Evolutionary conservation across 202 grass and related monocot species (phyloP), one percentile per base, ranked within the genome.

Genomic region (Digitaria exilis): DNA sequence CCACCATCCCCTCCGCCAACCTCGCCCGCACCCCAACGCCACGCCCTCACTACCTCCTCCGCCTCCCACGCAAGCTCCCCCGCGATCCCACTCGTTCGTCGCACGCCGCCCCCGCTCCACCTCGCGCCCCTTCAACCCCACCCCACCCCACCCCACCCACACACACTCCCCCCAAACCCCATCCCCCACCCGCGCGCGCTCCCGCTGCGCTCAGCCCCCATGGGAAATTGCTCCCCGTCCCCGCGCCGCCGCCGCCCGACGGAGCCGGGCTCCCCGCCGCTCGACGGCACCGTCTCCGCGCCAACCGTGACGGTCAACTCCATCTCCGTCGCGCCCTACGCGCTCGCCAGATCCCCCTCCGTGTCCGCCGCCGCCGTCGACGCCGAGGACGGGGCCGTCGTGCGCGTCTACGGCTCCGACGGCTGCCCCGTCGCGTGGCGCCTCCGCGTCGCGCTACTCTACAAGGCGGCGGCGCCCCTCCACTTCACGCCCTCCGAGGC

Each of bases 391-490:
- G 74, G 43, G 28, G 55, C 34, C 85, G 29, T 86, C 24, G 89
- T 98, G n/a, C 88, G 91, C 75, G 82, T 96, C 32, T 96, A 96
- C 74, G 93, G 96, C 58, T 88, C 89, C 11, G 96, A 96, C 68
- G 90, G 81, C n/a, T 99, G 93, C 79, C 91, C 91, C 28, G 64
- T 90, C 43, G 82, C 91, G 48, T 94, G 91, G 87, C 85, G 89
- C 13, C 82, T 99, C 87, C 93, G 93, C 78, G 75, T 96, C 2
- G 50, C 96, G 52, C 91, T 99, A 17, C 93, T 96, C 54, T 99
- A 99, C 91, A 99, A 96, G 73, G 91, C 87, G 17, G 88, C 91
- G 31, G 84, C 84, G 68, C 92, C 92, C 4, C 61, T 90, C 60
- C 91, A 94, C 84, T 92, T 99, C 93, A 81, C 91, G 76, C 89